These are phyloP conservation scores for Phytophthora nicotianae DNA, from an alignment of 352 stramenopile species.

Conservation along the genomic window DNA sequence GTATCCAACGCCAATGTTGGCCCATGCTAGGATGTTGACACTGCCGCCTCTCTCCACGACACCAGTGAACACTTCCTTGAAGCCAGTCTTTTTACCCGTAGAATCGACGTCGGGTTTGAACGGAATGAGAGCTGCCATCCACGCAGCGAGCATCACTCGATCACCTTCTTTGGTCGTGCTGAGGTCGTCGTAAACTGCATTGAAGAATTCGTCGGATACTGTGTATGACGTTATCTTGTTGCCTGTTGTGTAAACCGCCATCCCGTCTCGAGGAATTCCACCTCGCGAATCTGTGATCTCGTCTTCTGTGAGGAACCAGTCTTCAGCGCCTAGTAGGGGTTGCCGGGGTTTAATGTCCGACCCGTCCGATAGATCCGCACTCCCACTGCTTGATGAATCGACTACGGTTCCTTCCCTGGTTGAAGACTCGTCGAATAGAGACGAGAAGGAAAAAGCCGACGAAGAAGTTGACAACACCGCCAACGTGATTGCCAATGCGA, in stretches of 20 bases:
- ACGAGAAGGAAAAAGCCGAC: slow-evolving; percentile 10
- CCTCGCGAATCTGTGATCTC: slow-evolving; percentile 53
- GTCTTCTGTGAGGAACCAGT: slow-evolving; percentile 58
- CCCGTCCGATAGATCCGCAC: slow-evolving; percentile 18
- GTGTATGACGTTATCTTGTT: slow-evolving; percentile 53
- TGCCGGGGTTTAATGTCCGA: slow-evolving; percentile 32
- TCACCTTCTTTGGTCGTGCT: slow-evolving; percentile 23
- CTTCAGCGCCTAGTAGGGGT: slow-evolving; percentile 42
- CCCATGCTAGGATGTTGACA: slow-evolving; percentile 52
- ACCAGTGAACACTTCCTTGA: slow-evolving; percentile 38
- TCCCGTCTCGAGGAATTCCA: slow-evolving; percentile 42
- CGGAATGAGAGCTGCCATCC: slow-evolving; percentile 49
- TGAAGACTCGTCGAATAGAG: slow-evolving; percentile 3
- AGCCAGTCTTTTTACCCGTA: slow-evolving; percentile 28
- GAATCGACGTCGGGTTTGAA: slow-evolving; percentile 35
- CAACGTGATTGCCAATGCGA: slow-evolving; percentile 9
- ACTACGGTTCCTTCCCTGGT: not conserved
- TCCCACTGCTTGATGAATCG: not conserved
- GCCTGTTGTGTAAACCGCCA: slow-evolving; percentile 34
- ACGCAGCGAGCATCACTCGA: slow-evolving; percentile 46
- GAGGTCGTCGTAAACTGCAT: slow-evolving; percentile 48
- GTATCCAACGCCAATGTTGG: slow-evolving; percentile 44
- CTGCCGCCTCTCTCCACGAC: slow-evolving; percentile 40
- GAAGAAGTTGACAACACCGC: not conserved
- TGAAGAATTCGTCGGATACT: slow-evolving; percentile 54